Evolutionary conservation across 495 filamentous ascomycete genomes (phyloP).

Genomic region (Tuber calosporum): DNA sequence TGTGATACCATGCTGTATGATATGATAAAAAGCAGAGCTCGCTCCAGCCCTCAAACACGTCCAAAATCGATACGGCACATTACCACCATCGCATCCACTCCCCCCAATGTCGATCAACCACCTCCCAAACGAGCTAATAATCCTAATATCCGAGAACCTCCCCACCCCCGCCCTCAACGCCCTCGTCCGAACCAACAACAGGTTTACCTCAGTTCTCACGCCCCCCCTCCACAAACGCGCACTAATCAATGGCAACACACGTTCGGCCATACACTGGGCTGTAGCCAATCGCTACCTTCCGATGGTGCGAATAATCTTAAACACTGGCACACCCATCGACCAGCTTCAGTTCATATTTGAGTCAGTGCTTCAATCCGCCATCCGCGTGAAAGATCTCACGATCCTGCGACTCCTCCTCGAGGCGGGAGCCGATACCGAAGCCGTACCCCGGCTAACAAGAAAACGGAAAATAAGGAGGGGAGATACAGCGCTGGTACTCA

Average conservation of each 20-base stretch:
- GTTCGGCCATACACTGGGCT: constrained; percentile 20
- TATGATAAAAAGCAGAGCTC: no score
- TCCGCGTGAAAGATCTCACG: constrained; percentile 2
- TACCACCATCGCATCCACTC: no score
- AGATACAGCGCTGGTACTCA: constrained; percentile 5
- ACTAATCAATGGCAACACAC: constrained; percentile 6
- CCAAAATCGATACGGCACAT: not conserved
- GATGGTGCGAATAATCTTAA: constrained; percentile 18
- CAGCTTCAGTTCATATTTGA: not conserved
- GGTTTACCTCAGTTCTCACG: constrained; percentile 20
- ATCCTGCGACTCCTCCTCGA: constrained; percentile 28
- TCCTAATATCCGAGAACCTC: constrained; percentile 25
- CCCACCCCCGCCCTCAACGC: constrained; percentile 20
- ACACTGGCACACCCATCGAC: constrained; percentile 11
- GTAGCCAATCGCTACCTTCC: constrained; percentile 14
- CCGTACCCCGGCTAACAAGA: not conserved
- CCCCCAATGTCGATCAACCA: constrained; percentile 19
- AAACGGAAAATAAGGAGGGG: constrained; percentile 11
- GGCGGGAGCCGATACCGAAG: constrained; percentile 23
- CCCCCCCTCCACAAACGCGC: constrained; percentile 22
- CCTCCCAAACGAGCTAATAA: constrained; percentile 29
- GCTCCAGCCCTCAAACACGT: not conserved
- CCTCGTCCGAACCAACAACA: constrained; percentile 18
- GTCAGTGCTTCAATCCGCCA: constrained; percentile 24
- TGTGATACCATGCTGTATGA: no score